Evolutionary conservation across 2,329 filamentous ascomycete species (phyloP).

Genomic region (Pseudocercospora musae): DNA sequence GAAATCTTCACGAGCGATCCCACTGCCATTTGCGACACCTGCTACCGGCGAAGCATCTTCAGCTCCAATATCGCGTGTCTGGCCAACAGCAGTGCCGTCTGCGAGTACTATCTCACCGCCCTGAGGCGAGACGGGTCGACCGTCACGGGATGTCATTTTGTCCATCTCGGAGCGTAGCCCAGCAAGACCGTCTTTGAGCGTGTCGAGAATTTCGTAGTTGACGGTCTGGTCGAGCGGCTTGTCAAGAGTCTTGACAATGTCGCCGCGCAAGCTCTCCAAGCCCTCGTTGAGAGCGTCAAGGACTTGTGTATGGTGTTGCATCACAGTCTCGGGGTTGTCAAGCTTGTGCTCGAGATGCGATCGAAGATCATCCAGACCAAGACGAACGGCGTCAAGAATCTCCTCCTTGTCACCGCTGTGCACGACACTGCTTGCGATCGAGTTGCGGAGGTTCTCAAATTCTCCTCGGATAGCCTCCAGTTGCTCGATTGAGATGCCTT

Average conservation of each 20-base stretch:
- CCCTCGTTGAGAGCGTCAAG: conserved; percentile 65
- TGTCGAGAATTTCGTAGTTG: conserved; percentile 85
- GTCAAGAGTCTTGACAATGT: conserved; percentile 70
- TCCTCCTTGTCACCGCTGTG: conserved; percentile 46
- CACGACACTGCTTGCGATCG: conserved; percentile 40
- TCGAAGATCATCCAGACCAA: conserved; percentile 50
- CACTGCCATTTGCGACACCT: conserved; percentile 27
- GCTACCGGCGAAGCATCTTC: conserved; percentile 33
- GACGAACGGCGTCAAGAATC: conserved; percentile 47
- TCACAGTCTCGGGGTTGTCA: conserved; percentile 49
- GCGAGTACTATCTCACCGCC: conserved; percentile 58
- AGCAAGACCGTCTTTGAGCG: conserved; percentile 76
- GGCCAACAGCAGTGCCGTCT: conserved; percentile 48
- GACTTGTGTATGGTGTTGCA: conserved; percentile 56
- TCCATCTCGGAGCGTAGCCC: conserved; percentile 75
- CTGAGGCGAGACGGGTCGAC: conserved; percentile 41
- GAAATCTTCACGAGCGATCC: conserved; percentile 67
- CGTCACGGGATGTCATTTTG: conserved; percentile 60
- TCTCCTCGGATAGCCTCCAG: conserved; percentile 52
- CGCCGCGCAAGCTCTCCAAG: conserved; percentile 69
- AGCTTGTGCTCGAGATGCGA: conserved; percentile 52
- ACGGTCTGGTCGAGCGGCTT: conserved; percentile 79
- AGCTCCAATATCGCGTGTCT: conserved; percentile 40
- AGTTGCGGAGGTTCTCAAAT: conserved; percentile 48
- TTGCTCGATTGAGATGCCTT: conserved; percentile 48